These are phyloP conservation scores for Candida lessepsii DNA, from an alignment of 805 yeast genomes.

Conservation along the genomic window DNA sequence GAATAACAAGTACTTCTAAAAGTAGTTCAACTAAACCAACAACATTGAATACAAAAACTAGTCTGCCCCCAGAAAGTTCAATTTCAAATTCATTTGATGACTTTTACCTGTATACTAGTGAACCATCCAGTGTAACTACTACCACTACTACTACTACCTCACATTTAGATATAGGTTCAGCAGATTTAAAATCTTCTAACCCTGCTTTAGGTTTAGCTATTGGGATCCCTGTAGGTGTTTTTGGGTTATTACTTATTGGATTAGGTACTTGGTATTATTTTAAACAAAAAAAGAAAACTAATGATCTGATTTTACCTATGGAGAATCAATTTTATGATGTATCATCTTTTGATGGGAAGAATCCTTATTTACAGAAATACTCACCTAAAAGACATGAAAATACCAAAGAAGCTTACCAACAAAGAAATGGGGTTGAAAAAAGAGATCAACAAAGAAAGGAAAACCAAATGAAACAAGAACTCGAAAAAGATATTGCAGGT, in stretches of 20 bases:
- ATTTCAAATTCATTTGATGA: too few relatives aligned
- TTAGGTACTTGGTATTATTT: constrained; percentile 22
- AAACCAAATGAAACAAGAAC: neutral
- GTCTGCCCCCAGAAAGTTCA: too few relatives aligned
- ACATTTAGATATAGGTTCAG: neutral
- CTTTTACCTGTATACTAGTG: too few relatives aligned
- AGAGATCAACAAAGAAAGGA: neutral
- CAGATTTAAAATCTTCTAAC: constrained; percentile 1
- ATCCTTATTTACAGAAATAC: constrained; percentile 7
- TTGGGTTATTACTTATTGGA: constrained; percentile 22
- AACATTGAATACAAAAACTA: too few relatives aligned
- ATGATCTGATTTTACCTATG: constrained; percentile 13
- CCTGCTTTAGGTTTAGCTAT: constrained; percentile 28
- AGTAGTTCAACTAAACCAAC: too few relatives aligned
- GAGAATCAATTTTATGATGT: constrained; percentile 12
- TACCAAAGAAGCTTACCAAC: too few relatives aligned
- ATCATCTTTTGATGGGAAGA: constrained; percentile 2
- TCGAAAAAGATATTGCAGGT: neutral
- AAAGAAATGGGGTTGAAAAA: too few relatives aligned
- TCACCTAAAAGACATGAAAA: too few relatives aligned
- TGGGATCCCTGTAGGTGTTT: constrained; percentile 32
- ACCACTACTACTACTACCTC: too few relatives aligned
- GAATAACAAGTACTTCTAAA: too few relatives aligned
- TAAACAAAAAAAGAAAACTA: constrained; percentile 16
- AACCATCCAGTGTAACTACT: too few relatives aligned